Conservation (phyloP, 2,329 filamentous ascomycete species). For the Moelleriella libera region DNA sequence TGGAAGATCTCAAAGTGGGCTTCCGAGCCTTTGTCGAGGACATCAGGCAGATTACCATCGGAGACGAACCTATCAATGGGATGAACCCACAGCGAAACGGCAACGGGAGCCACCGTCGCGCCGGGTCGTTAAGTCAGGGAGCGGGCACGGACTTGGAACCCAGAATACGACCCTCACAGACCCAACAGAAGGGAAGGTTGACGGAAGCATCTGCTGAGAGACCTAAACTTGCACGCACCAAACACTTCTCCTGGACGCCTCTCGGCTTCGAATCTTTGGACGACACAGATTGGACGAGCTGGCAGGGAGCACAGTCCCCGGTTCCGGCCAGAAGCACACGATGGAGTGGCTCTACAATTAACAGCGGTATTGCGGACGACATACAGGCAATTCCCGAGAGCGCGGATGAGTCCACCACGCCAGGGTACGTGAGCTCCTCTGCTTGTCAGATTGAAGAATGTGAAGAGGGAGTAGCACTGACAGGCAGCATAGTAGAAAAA, state of each 20-base stretch:
- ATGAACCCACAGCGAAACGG: constrained; percentile 10
- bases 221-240: constrained; percentile 26
- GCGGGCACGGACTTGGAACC: constrained; percentile 24
- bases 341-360: constrained; percentile 49
- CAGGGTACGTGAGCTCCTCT: constrained; percentile 29
- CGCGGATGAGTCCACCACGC: constrained; percentile 27
- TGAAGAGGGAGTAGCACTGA: background rate
- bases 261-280: constrained; percentile 41
- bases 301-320: constrained; percentile 32
- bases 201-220: constrained; percentile 21
- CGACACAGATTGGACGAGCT: constrained; percentile 51
- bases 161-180: constrained; percentile 21
- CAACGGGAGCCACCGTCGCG: constrained; percentile 2
- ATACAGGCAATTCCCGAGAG: constrained; percentile 32
- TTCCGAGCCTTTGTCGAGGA: constrained; percentile 94
- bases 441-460: background rate
- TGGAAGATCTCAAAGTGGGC: constrained; percentile 78
- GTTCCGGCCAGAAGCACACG: constrained; percentile 40
- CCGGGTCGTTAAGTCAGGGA: constrained; percentile 5
- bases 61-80: constrained; percentile 70
- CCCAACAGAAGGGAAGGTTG: constrained; percentile 26
- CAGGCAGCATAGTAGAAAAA: constrained; percentile 15
- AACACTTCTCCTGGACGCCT: constrained; percentile 47
- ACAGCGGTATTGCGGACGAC: constrained; percentile 25
- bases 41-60: constrained; percentile 85